phyloP scores from a whole-genome alignment of 2,329 filamentous ascomycete genomes.

The Claviceps digitariae region DNA sequence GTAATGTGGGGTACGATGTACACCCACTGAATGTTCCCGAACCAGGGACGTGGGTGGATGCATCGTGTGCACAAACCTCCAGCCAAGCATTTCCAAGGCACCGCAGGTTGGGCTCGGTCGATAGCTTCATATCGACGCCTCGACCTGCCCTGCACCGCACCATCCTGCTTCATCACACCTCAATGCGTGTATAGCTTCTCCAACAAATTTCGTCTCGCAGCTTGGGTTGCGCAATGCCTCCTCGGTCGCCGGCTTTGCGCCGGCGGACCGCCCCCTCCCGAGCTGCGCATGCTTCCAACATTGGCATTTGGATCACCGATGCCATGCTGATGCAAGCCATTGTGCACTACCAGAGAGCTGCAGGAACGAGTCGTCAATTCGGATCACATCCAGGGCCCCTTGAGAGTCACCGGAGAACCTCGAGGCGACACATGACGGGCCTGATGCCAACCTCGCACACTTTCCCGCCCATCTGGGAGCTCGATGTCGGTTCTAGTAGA shows the following conservation, averaged over 20 bases:
- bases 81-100: not conserved
- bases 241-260: slow-evolving; percentile 15
- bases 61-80: not conserved
- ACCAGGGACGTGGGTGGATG: not conserved
- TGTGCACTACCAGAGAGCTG: slow-evolving; percentile 16
- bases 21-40: too few species aligned
- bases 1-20: not conserved
- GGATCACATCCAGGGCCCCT: slow-evolving; percentile 38
- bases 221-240: slow-evolving; percentile 15
- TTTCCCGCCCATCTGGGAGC: slow-evolving; percentile 31
- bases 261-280: slow-evolving; percentile 12
- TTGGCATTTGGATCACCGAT: slow-evolving; percentile 20
- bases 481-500: slow-evolving; percentile 29
- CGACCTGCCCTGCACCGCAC: not conserved
- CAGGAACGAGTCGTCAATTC: slow-evolving; percentile 15
- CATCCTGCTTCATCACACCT: not conserved
- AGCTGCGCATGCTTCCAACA: slow-evolving; percentile 7
- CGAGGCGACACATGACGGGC: slow-evolving; percentile 40
- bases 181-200: not conserved
- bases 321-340: slow-evolving; percentile 19
- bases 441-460: slow-evolving; percentile 26
- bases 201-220: not conserved
- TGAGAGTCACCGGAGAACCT: slow-evolving; percentile 38
- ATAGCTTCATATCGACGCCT: not conserved
- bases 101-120: not conserved